Evolutionary conservation across 441 rosid genomes (phyloP), one percentile per base, ranked within the genome.

Genomic region (Breynia disticha): DNA sequence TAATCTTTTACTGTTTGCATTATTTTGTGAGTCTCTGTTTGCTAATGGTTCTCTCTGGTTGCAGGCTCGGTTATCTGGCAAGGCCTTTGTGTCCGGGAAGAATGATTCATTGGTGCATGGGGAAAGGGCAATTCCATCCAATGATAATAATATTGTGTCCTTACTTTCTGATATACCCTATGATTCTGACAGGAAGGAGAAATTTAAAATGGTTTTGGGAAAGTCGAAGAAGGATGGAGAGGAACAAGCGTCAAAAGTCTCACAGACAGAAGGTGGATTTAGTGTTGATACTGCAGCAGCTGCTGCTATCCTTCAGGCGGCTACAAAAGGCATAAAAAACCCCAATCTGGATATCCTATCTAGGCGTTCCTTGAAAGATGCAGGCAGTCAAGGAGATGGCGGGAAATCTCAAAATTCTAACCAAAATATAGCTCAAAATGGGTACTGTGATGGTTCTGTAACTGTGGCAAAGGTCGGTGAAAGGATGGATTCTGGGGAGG

Each of bases 251-350:
- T 59, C 82, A 56, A 83, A 72, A 74, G 73, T 73, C 24, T 19
- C 72, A 42, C 74, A 69, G 64, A 79, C 67, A 15, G 79, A 76
- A 63, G 64, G 55, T 56, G 82, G 80, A 54, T 77, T 91, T 46
- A 67, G 52, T 63, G 79, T 88, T 41, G 94, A 91, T 78, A 91
- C 76, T 45, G 79, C 76, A 15, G 87, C 89, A 13, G 88, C 86
- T n/a, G 97, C 94, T 41, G 98, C 96, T 54, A 91, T 91, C 69
- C 90, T 91, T 66, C 87, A 86, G 77, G 98, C 83, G 7, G 98
- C 89, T 55, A 84, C 78, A 37, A 77, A 81, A 77, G 98, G 98
- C 66, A 72, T 86, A 38, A 86, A 68, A 75, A 70, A 86, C 66
- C 94, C 97, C 60, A 79, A 77, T 59, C 35, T 87, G 58, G 81